Evolutionary conservation across 176 grass and related monocot species (phyloP).

Genomic region (Urochloa ruziziensis): DNA sequence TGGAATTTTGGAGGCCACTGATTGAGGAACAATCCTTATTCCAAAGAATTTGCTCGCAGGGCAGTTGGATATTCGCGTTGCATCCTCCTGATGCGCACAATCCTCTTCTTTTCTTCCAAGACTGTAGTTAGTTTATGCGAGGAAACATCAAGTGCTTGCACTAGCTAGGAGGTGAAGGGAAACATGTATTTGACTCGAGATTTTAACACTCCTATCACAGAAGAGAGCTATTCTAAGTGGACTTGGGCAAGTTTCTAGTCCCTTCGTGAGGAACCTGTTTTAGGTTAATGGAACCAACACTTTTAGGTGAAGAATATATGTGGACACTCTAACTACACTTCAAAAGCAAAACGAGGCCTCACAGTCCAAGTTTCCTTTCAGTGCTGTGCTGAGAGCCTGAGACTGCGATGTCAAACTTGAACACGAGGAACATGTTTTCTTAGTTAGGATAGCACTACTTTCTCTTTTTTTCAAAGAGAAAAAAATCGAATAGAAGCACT

Average conservation of each 20-base stretch:
- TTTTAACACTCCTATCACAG: constrained; percentile 16
- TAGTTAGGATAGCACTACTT: background rate
- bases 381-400: no score
- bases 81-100: background rate
- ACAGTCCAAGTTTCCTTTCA: background rate
- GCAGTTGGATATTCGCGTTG: constrained; percentile 19
- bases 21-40: constrained; percentile 31
- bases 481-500: background rate
- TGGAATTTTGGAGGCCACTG: constrained; percentile 30
- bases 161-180: background rate
- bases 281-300: background rate
- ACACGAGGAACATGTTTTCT: background rate
- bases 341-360: background rate
- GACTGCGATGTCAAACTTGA: constrained; percentile 21
- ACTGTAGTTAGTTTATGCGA: background rate
- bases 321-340: constrained; percentile 47
- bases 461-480: background rate
- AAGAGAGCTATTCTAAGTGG: constrained; percentile 8
- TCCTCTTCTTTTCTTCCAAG: background rate
- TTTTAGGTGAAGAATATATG: constrained; percentile 14
- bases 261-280: background rate
- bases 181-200: background rate
- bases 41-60: background rate
- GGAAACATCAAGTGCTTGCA: background rate
- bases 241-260: background rate